Conservation (phyloP, 495 filamentous ascomycete genomes). For the Entonaema liquescens region DNA sequence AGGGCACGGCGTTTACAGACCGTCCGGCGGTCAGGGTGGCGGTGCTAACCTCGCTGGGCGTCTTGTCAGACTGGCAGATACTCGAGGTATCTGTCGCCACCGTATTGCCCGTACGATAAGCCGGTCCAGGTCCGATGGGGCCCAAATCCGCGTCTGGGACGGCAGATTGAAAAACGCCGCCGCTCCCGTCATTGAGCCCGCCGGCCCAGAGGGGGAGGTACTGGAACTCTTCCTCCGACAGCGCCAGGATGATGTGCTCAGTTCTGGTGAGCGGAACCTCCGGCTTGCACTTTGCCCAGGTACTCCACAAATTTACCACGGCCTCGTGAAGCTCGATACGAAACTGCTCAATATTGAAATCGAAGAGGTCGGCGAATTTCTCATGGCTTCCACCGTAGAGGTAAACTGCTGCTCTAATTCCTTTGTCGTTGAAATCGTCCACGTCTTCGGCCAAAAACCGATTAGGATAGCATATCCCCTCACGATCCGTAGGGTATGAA, state of each 20-base stretch:
- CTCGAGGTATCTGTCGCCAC: constrained; percentile 36
- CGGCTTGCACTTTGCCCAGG: constrained; percentile 23
- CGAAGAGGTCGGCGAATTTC: not conserved
- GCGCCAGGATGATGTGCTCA: constrained; percentile 44
- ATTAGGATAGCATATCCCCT: not conserved
- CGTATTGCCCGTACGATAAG: constrained; percentile 54
- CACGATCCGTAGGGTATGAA: not conserved
- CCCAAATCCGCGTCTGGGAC: constrained; percentile 53
- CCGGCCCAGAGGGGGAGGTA: constrained; percentile 59
- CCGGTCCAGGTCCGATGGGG: constrained; percentile 55
- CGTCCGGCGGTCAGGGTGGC: constrained; percentile 33
- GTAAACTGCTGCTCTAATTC: not conserved
- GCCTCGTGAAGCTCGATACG: constrained; percentile 7
- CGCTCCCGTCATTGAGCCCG: constrained; percentile 57
- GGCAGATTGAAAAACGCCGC: constrained; percentile 52
- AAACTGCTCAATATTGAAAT: constrained; percentile 18
- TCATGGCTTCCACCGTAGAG: too few relatives aligned
- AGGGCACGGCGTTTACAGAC: constrained; percentile 26
- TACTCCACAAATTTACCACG: not conserved
- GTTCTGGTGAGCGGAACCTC: constrained; percentile 39
- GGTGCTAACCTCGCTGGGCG: constrained; percentile 18
- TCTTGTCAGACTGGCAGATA: constrained; percentile 10
- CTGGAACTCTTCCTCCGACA: constrained; percentile 51
- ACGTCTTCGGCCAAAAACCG: not conserved
- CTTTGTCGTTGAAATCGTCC: not conserved